phyloP scores from a whole-genome alignment of 352 stramenopile species.

The Globisporangium paroecandrum region DNA sequence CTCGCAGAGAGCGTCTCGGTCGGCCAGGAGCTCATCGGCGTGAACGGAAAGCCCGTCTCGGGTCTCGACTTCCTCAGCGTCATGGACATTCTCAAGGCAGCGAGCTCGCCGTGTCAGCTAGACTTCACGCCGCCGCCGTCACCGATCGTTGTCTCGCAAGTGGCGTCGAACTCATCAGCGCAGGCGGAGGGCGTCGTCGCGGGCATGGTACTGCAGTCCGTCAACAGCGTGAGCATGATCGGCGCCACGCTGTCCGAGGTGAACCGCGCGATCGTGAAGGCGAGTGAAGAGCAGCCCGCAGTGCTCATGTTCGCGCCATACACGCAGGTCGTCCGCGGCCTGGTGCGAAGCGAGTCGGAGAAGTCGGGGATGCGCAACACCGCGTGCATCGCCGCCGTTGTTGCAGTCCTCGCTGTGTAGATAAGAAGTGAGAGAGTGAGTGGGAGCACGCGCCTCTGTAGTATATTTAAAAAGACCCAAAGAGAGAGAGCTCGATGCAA shows the following conservation, averaged over 20 bases:
- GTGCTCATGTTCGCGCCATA: constrained; percentile 30
- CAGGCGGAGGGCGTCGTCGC: constrained; percentile 25
- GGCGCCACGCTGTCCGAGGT: constrained; percentile 36
- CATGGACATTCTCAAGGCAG: constrained; percentile 32
- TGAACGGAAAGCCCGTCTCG: constrained; percentile 32
- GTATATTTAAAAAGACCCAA: constrained; percentile 24
- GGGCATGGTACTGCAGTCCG: constrained; percentile 39
- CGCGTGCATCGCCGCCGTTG: constrained; percentile 42
- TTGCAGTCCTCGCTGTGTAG: constrained; percentile 32
- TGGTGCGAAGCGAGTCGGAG: constrained; percentile 13
- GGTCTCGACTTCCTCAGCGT: constrained; percentile 37
- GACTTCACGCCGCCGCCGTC: constrained; percentile 45
- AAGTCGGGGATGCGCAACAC: constrained; percentile 31
- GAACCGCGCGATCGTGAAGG: constrained; percentile 23
- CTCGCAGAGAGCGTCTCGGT: constrained; percentile 23
- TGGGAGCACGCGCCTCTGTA: constrained; percentile 7
- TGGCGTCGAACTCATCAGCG: constrained; percentile 17
- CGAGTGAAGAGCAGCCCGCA: constrained; percentile 19
- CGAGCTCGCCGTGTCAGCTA: constrained; percentile 38
- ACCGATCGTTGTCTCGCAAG: constrained; percentile 39
- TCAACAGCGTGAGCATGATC: constrained; percentile 32
- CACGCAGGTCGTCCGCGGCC: not conserved
- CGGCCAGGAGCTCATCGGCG: constrained; percentile 41
- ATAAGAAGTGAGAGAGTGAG: not conserved
- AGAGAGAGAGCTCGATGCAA: not conserved